Conservation (phyloP, 164 flowering plant species). For the Stephania japonica region DNA sequence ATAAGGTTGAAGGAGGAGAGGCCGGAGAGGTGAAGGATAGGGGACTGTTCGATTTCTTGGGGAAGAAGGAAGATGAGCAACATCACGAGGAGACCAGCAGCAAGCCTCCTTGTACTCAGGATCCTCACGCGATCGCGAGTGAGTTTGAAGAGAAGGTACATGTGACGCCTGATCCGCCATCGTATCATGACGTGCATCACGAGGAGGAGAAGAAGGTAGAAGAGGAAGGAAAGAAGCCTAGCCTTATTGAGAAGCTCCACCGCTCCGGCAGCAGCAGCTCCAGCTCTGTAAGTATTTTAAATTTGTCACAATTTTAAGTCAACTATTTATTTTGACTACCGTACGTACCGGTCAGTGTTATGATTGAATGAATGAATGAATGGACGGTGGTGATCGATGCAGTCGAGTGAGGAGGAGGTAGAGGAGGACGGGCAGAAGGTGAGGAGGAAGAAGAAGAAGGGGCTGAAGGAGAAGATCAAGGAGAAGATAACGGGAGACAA, state of each 20-base stretch:
- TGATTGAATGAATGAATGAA: too few relatives aligned
- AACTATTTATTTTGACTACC: not conserved
- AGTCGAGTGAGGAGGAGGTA: slow-evolving; percentile 65
- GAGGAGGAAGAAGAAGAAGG: slow-evolving; percentile 63
- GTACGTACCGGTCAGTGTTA: not conserved
- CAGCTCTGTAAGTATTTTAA: slow-evolving; percentile 62
- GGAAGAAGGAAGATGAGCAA: slow-evolving; percentile 42
- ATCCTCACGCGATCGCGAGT: not conserved
- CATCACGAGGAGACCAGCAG: slow-evolving; percentile 15
- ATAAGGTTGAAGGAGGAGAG: slow-evolving; percentile 19
- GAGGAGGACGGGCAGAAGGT: slow-evolving; percentile 39
- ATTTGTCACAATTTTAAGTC: too few relatives aligned
- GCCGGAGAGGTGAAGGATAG: slow-evolving; percentile 44
- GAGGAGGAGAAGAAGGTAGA: slow-evolving; percentile 8
- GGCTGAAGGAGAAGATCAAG: slow-evolving; percentile 45
- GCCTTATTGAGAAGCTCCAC: slow-evolving; percentile 51
- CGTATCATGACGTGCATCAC: slow-evolving; percentile 16
- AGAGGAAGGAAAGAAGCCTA: slow-evolving; percentile 33
- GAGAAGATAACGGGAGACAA: slow-evolving; percentile 33
- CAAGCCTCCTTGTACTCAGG: too few relatives aligned
- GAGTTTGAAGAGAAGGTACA: slow-evolving; percentile 18
- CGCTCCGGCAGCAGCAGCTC: slow-evolving; percentile 49
- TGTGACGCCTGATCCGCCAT: slow-evolving; percentile 12
- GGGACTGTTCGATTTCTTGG: slow-evolving; percentile 64
- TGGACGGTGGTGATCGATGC: slow-evolving; percentile 7